A percentile compares a stretch with the other conserved stretches of the same genome.
Conservation (phyloP, 495 filamentous ascomycete species). For the Achaetomiella virescens region DNA sequence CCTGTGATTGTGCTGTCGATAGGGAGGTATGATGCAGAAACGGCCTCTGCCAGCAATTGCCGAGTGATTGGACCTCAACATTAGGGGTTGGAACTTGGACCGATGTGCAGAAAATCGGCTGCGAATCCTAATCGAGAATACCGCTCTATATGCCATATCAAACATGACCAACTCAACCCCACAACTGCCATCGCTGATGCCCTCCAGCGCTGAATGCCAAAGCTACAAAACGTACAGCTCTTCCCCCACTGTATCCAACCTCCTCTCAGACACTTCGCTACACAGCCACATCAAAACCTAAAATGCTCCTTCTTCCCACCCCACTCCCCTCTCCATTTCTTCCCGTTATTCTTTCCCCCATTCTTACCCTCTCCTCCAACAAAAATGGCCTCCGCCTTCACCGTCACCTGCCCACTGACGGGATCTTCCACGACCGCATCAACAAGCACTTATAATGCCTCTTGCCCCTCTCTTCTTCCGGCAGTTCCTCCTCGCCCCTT, state of each 20-base stretch:
- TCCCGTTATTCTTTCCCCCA: not conserved
- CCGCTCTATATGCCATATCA: no score
- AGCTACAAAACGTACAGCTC: no score
- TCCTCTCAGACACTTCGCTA: no score
- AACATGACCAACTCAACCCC: no score
- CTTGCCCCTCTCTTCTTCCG: constrained; percentile 33
- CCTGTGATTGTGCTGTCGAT: no score
- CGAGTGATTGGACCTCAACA: no score
- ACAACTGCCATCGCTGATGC: not conserved
- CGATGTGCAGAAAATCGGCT: no score
- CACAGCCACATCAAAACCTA: constrained; percentile 12
- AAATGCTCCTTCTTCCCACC: not conserved
- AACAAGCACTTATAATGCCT: constrained; percentile 55
- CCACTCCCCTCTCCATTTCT: not conserved
- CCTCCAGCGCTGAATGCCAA: no score
- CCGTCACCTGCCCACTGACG: constrained; percentile 42
- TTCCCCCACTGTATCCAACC: not conserved
- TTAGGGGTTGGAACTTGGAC: no score
- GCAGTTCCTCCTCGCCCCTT: constrained; percentile 24
- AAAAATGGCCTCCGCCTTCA: constrained; percentile 56
- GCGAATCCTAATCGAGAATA: no score
- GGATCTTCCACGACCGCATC: constrained; percentile 44
- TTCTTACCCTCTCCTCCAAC: constrained; percentile 29
- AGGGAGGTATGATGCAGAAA: no score
- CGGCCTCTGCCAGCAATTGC: no score